These are phyloP conservation scores for Canavalia gladiata DNA, from an alignment of 306 rosid species.

Conservation along the genomic window DNA sequence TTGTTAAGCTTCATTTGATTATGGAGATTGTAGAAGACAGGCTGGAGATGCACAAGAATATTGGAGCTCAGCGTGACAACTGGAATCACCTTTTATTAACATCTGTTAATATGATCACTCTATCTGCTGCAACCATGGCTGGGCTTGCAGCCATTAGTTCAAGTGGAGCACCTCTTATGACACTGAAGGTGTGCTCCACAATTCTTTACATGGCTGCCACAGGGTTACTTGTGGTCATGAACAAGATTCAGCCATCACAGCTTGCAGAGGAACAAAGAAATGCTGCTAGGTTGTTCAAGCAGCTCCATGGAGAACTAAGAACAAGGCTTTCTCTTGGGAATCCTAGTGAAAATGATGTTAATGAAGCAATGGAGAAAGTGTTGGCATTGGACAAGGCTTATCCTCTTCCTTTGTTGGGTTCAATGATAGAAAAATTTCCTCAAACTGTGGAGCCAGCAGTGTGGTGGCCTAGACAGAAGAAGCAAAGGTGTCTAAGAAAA, in stretches of 20 bases:
- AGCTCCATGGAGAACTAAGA: conserved; percentile 63
- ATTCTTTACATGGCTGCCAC: conserved; percentile 72
- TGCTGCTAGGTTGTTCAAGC: conserved; percentile 77
- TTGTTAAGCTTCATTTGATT: conserved; percentile 62
- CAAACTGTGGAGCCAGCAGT: conserved; percentile 66
- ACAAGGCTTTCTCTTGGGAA: conserved; percentile 53
- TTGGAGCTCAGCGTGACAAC: conserved; percentile 81
- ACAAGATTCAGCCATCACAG: conserved; percentile 89
- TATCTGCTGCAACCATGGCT: conserved; percentile 77
- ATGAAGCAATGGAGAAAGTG: conserved; percentile 71
- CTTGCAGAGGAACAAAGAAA: conserved; percentile 81
- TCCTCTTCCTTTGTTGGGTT: conserved; percentile 83
- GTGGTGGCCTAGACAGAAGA: conserved; percentile 74
- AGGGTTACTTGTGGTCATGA: conserved; percentile 67
- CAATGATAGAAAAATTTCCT: conserved; percentile 84
- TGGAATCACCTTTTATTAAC: conserved; percentile 75
- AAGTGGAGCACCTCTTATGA: conserved; percentile 50
- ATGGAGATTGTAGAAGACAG: conserved; percentile 74
- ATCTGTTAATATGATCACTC: conserved; percentile 70
- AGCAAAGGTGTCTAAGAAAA: conserved; percentile 9
- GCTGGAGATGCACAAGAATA: conserved; percentile 77
- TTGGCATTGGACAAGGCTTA: conserved; percentile 83
- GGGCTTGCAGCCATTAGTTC: conserved; percentile 59
- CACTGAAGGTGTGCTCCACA: conserved; percentile 74
- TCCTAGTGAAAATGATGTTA: conserved; percentile 43